Evolutionary conservation across 2,329 filamentous ascomycete genomes (phyloP).

Genomic region (Alternaria postmessia): DNA sequence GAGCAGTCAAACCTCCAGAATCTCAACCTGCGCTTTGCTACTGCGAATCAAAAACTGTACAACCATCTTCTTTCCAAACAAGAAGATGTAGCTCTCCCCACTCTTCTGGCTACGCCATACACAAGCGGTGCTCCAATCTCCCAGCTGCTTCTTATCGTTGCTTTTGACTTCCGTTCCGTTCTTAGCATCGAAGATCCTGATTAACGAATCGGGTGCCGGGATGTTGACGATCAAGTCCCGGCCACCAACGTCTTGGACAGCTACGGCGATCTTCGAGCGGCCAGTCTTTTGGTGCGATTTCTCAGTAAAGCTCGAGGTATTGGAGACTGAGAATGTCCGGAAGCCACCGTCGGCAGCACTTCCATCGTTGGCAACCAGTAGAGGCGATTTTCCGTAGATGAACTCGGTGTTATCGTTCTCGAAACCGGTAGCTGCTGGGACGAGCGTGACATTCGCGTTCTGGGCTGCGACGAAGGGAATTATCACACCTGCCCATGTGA

Average conservation of each 20-base stretch:
- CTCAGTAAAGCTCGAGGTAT: slow-evolving; percentile 18
- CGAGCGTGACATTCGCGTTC: slow-evolving; percentile 30
- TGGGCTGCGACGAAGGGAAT: slow-evolving; percentile 18
- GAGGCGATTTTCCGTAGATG: slow-evolving; percentile 29
- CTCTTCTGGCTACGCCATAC: slow-evolving; percentile 39
- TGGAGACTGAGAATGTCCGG: slow-evolving; percentile 24
- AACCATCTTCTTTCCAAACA: slow-evolving; percentile 43
- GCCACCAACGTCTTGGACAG: slow-evolving; percentile 33
- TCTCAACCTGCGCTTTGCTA: slow-evolving; percentile 20
- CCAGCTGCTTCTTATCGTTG: slow-evolving; percentile 35
- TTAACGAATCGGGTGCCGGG: slow-evolving; percentile 39
- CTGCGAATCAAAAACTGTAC: slow-evolving; percentile 37
- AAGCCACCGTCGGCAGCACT: slow-evolving; percentile 42
- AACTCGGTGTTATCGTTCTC: slow-evolving; percentile 42
- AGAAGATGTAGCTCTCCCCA: slow-evolving; percentile 37
- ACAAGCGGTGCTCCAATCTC: slow-evolving; percentile 43
- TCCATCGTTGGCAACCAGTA: slow-evolving; percentile 38
- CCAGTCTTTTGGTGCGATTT: slow-evolving; percentile 33
- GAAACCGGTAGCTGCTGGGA: slow-evolving; percentile 34
- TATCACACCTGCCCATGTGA: slow-evolving; percentile 16
- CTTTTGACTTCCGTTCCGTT: slow-evolving; percentile 23
- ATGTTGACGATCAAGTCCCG: slow-evolving; percentile 39
- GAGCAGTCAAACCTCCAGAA: slow-evolving; percentile 29
- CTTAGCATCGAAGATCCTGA: slow-evolving; percentile 34
- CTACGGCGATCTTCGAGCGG: slow-evolving; percentile 38